Evolutionary conservation across 2,329 filamentous ascomycete species (phyloP).

Genomic region (Polytolypa hystricis): DNA sequence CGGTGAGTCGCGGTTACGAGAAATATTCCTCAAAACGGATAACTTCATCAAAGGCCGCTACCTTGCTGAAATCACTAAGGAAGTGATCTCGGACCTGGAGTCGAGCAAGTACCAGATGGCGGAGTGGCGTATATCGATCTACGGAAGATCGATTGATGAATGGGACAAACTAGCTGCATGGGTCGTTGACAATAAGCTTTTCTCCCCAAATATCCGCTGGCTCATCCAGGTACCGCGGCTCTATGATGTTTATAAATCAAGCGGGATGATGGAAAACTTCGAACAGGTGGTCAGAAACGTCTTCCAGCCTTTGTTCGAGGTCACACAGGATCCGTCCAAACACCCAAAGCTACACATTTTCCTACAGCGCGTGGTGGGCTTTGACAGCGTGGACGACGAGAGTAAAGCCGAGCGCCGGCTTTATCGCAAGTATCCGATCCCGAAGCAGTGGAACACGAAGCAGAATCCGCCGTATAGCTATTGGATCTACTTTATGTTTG

Average conservation of each 20-base stretch:
- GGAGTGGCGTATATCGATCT: constrained; percentile 97
- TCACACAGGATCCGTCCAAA: constrained; percentile 72
- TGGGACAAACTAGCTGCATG: constrained; percentile 97
- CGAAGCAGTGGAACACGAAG: constrained; percentile 75
- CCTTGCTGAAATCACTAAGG: constrained; percentile 92
- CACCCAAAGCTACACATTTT: constrained; percentile 94
- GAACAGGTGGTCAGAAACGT: constrained; percentile 85
- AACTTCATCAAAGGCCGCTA: constrained; percentile 96
- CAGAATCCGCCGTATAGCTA: constrained; percentile 98
- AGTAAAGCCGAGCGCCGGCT: constrained; percentile 90
- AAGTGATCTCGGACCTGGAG: constrained; percentile 93
- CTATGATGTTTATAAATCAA: constrained; percentile 91
- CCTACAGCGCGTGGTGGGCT: constrained; percentile 86
- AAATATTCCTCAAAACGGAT: constrained; percentile 98
- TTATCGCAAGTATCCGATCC: constrained; percentile 91
- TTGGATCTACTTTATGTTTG: constrained; percentile 96
- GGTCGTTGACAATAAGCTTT: constrained; percentile 96
- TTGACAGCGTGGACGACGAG: constrained; percentile 96
- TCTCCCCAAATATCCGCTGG: constrained; percentile 96
- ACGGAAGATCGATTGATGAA: constrained; percentile 81
- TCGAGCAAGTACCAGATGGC: constrained; percentile 99
- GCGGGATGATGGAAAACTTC: constrained; percentile 73
- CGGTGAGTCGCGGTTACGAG: constrained; percentile 84
- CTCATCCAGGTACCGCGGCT: constrained; percentile 88
- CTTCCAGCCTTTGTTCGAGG: constrained; percentile 89